Base-by-base conservation (phyloP, 352 stramenopile species). In the Globisporangium nunn region DNA sequence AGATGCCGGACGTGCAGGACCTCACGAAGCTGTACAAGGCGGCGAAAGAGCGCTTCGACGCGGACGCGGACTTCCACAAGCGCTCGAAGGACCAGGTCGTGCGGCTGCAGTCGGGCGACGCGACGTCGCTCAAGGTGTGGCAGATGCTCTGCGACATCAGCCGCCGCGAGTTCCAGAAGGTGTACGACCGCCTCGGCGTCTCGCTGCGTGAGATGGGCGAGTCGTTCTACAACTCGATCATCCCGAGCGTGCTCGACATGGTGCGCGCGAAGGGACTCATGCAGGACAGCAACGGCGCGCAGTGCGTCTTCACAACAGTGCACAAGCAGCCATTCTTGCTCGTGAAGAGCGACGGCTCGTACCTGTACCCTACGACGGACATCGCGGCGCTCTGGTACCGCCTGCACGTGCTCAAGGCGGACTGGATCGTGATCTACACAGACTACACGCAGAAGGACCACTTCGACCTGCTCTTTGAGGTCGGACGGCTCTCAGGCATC, bases 31-130 rank as follows among this genome's bases (percentile, higher is more conserved):
- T 94, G 53, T 64, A 94, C 77, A 92, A 94, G 81, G 81, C 78
- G 29, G 85, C 87, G 7, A 95, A 99, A 78, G 89, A 97, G 62
- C 88, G 93, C 55, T 99, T 99, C 54, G 96, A 99, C 67, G 92
- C 90, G 31, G 89, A 97, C 60, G 79, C 87, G 4, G 92, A 94
- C 6, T 99, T 99, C 75, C 98, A 98, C 67, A 91, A 98, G 70
- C 84, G 85, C 35, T 94, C 93, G 30, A 97, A 98, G 63, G 72
- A 97, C 50, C 98, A 98, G 68, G 97, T 99, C 50, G 98, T 99
- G 51, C 77, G 95, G 39, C 77, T 99, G 23, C 97, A 99, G 90
- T 99, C 75, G 63, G 98, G 70, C 45, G 73, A 94, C 50, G 67
- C 77, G 28, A 81, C 89, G 57, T 91, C 82, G 33, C 81, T 74